Percentiles rank a stretch among this genome's conserved stretches.
These are phyloP conservation scores for Lichtheimia ramosa DNA, from an alignment of 371 early-diverging fungal genomes.

Conservation along the genomic window DNA sequence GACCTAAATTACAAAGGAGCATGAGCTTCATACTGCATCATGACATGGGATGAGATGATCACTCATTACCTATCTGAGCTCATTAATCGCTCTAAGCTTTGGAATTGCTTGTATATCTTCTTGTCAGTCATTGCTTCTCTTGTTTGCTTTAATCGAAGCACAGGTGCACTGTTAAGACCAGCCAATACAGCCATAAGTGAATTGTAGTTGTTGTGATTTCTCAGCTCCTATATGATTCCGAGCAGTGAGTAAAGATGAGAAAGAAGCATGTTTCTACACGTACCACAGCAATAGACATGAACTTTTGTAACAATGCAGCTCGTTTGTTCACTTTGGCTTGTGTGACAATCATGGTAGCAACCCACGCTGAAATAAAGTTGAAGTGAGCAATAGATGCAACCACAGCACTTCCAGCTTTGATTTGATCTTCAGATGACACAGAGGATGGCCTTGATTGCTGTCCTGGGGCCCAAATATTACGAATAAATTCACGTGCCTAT, in stretches of 20 bases:
- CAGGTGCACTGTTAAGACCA: conserved; percentile 69
- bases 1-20: conserved; percentile 23
- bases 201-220: conserved; percentile 65
- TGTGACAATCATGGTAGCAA: conserved; percentile 61
- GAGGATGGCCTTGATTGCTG: conserved; percentile 16
- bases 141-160: conserved; percentile 59
- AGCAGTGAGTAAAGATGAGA: background rate
- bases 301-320: conserved; percentile 62
- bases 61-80: conserved; percentile 49
- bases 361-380: conserved; percentile 68
- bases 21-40: background rate
- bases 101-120: conserved; percentile 54
- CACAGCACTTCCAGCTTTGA: conserved; percentile 26
- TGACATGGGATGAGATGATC: background rate
- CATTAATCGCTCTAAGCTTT: conserved; percentile 66
- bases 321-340: conserved; percentile 59
- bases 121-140: conserved; percentile 50
- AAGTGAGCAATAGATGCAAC: conserved; percentile 60
- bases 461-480: conserved; percentile 44
- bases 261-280: background rate
- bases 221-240: conserved; percentile 32
- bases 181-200: conserved; percentile 74
- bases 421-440: conserved; percentile 6
- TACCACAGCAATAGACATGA: conserved; percentile 65
- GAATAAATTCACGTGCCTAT: conserved; percentile 57